Percentiles rank a stretch among this genome's conserved stretches.
phyloP scores from a whole-genome alignment of 495 filamentous ascomycete species.

The Tetracladium setigerum region DNA sequence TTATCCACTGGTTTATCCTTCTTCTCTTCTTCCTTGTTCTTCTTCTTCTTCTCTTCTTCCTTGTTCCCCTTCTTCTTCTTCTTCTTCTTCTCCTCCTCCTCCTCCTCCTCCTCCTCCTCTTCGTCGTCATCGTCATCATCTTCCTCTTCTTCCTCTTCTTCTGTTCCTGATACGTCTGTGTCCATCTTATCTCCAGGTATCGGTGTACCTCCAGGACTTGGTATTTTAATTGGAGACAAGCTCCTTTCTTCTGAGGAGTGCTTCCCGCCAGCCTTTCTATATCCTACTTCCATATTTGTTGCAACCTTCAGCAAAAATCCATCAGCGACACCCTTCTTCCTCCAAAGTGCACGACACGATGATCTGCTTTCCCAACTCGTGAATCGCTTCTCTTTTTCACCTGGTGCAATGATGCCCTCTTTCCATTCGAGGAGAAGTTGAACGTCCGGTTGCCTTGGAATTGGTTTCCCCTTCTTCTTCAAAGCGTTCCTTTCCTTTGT shows the following conservation, averaged over 20 bases:
- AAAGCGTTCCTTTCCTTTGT: not conserved
- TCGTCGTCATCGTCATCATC: not conserved
- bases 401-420: not conserved
- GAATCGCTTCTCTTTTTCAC: not conserved
- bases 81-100: not conserved
- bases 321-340: not conserved
- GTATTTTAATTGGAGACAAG: not conserved
- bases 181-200: too few relatives aligned
- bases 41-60: not conserved
- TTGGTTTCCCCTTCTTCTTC: not conserved
- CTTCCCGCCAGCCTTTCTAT: constrained; percentile 1
- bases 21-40: not conserved
- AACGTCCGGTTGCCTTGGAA: constrained; percentile 4
- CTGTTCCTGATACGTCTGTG: not conserved
- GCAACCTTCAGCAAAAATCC: not conserved
- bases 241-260: constrained; percentile 5
- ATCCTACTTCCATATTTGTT: not conserved
- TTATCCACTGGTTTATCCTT: not conserved
- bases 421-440: constrained; percentile 5
- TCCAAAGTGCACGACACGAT: constrained; percentile 2
- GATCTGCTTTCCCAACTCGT: constrained; percentile 6
- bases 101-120: not conserved
- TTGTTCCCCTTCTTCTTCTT: not conserved
- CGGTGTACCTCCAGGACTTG: not conserved
- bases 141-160: not conserved